A percentile compares a stretch with the other conserved stretches of the same genome.
Evolutionary conservation across 2,329 filamentous ascomycete species (phyloP).

Genomic region (Curvularia eragrostidis): DNA sequence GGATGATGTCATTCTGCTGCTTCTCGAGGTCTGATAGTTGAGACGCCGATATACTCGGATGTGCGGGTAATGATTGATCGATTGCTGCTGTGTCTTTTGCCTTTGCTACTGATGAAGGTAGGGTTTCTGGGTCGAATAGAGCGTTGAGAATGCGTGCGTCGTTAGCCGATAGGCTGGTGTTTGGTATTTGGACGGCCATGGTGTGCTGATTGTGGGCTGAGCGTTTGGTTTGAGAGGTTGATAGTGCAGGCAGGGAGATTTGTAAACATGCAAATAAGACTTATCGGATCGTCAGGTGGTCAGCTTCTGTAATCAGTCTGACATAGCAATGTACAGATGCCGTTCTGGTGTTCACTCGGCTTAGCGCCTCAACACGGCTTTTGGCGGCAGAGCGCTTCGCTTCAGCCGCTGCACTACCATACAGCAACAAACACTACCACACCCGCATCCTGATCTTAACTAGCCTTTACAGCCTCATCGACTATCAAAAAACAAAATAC

Average conservation of each 20-base stretch:
- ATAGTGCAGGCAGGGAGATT: background rate
- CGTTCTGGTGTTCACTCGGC: constrained; percentile 5
- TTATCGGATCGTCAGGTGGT: background rate
- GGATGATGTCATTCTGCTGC: constrained; percentile 55
- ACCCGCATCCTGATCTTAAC: background rate
- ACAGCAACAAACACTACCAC: background rate
- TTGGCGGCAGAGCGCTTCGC: constrained; percentile 7
- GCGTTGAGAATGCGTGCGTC: constrained; percentile 49
- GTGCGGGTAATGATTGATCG: constrained; percentile 47
- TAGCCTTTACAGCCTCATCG: background rate
- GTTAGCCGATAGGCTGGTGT: constrained; percentile 52
- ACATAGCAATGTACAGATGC: constrained; percentile 6
- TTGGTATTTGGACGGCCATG: constrained; percentile 51
- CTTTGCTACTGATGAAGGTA: constrained; percentile 59
- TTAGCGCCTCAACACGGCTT: constrained; percentile 13
- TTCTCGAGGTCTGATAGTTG: constrained; percentile 52
- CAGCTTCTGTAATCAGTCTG: constrained; percentile 2
- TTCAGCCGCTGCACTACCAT: constrained; percentile 3
- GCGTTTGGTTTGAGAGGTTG: background rate
- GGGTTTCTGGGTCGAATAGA: constrained; percentile 51
- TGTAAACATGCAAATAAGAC: background rate
- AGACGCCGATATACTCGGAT: constrained; percentile 49
- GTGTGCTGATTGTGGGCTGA: background rate
- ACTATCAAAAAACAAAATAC: background rate
- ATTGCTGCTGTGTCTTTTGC: constrained; percentile 55